phyloP scores from a whole-genome alignment of 2,329 filamentous ascomycete species.

The Neopestalotiopsis sp. region DNA sequence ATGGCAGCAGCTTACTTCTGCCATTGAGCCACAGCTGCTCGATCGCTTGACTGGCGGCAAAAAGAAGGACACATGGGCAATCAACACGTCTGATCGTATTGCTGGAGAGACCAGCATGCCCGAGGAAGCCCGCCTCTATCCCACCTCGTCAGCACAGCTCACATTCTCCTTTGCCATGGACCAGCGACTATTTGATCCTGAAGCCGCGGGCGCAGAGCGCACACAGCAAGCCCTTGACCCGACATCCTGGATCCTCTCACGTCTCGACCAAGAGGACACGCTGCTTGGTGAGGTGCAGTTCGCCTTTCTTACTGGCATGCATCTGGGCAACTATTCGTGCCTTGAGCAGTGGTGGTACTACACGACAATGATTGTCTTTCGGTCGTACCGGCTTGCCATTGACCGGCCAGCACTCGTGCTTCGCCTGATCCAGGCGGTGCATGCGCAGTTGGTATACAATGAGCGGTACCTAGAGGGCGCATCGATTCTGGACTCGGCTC shows the following conservation, averaged over 20 bases:
- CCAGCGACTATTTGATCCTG: slow-evolving; percentile 31
- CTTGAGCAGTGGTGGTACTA: slow-evolving; percentile 68
- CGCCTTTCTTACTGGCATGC: slow-evolving; percentile 60
- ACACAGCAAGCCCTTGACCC: slow-evolving; percentile 42
- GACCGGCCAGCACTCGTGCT: slow-evolving; percentile 49
- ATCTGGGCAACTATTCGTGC: slow-evolving; percentile 63
- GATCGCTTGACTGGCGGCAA: slow-evolving; percentile 49
- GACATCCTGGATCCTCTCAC: slow-evolving; percentile 49
- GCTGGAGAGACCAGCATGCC: slow-evolving; percentile 46
- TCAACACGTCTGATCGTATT: slow-evolving; percentile 60
- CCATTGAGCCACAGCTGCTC: slow-evolving; percentile 51
- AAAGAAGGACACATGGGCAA: slow-evolving; percentile 49
- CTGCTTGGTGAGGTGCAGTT: slow-evolving; percentile 66
- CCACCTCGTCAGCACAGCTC: slow-evolving; percentile 28
- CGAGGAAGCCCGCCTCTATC: slow-evolving; percentile 45
- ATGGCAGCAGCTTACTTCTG: slow-evolving; percentile 58
- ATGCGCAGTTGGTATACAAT: slow-evolving; percentile 61
- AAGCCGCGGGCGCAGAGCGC: slow-evolving; percentile 31
- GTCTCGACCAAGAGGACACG: slow-evolving; percentile 42
- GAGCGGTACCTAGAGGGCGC: slow-evolving; percentile 50
- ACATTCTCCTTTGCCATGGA: slow-evolving; percentile 36
- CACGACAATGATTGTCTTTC: slow-evolving; percentile 55
- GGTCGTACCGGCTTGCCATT: slow-evolving; percentile 50
- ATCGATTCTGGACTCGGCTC: slow-evolving; percentile 45
- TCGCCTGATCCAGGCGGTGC: slow-evolving; percentile 54